A percentile compares a stretch with the other conserved stretches of the same genome.
Conservation (phyloP, 306 rosid species). For the Cercis canadensis region DNA sequence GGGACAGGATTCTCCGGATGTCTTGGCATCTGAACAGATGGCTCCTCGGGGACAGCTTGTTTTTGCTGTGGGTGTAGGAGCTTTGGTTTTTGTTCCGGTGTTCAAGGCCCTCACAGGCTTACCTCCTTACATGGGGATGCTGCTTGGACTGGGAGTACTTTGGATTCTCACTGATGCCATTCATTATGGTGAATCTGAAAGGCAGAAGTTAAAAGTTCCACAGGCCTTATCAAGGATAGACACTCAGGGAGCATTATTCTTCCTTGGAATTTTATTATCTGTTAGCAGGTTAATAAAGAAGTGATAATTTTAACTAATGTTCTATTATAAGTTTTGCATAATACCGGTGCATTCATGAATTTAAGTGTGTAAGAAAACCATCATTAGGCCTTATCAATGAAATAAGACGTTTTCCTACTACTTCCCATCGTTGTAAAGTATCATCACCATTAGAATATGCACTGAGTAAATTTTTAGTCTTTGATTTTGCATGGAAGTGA, state of each 20-base stretch:
- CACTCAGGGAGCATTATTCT: constrained; percentile 91
- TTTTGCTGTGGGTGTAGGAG: constrained; percentile 85
- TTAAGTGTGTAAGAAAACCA: neutral
- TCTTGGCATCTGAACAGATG: constrained; percentile 86
- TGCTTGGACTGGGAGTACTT: constrained; percentile 93
- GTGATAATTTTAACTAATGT: neutral
- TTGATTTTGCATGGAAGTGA: constrained; percentile 17
- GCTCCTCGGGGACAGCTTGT: constrained; percentile 97
- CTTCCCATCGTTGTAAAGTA: neutral
- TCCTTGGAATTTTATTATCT: constrained; percentile 94
- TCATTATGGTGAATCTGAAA: constrained; percentile 92
- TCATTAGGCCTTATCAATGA: neutral
- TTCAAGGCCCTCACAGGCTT: constrained; percentile 91
- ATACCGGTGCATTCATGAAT: neutral
- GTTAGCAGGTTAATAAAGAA: constrained; percentile 73
- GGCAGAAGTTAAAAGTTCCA: constrained; percentile 90
- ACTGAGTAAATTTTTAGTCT: neutral
- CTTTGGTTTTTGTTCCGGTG: constrained; percentile 85
- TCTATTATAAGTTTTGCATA: neutral
- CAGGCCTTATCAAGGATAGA: constrained; percentile 94
- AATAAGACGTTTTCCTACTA: neutral
- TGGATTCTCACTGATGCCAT: constrained; percentile 99
- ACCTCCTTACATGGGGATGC: constrained; percentile 95
- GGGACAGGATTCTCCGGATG: constrained; percentile 59
- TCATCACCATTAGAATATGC: neutral